phyloP scores from a whole-genome alignment of 2,329 filamentous ascomycete genomes.

The Bipolaris oryzae region DNA sequence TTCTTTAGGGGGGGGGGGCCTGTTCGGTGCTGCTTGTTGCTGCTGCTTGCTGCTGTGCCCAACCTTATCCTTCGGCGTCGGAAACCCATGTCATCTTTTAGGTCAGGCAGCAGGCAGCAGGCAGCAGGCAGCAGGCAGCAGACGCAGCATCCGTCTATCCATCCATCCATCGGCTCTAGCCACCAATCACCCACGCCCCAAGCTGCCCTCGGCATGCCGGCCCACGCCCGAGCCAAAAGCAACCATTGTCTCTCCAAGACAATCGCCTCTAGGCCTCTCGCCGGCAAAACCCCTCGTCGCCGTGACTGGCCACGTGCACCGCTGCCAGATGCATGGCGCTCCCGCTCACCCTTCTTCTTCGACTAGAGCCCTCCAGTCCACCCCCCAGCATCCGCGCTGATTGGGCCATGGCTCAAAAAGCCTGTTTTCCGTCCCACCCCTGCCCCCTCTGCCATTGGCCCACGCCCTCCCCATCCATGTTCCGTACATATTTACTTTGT shows the following conservation, averaged over 20 bases:
- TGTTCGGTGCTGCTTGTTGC: background rate
- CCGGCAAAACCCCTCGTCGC: background rate
- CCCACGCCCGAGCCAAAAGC: slow-evolving; percentile 19
- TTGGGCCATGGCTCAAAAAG: background rate
- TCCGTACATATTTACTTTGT: slow-evolving; percentile 2
- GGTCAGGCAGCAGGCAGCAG: slow-evolving; percentile 27
- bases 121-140: too few species aligned
- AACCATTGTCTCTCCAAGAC: slow-evolving; percentile 1
- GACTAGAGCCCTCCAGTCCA: background rate
- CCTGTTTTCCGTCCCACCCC: background rate
- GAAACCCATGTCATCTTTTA: slow-evolving; percentile 15
- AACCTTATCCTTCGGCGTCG: slow-evolving; percentile 1
- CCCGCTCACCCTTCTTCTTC: background rate
- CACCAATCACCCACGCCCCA: slow-evolving; percentile 20
- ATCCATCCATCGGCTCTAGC: slow-evolving; percentile 7
- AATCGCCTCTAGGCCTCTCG: background rate
- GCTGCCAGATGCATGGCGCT: slow-evolving; percentile 1
- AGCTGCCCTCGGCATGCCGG: slow-evolving; percentile 25
- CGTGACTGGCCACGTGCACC: slow-evolving; percentile 1
- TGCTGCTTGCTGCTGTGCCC: slow-evolving; percentile 1
- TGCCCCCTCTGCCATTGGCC: background rate
- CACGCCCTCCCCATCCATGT: background rate
- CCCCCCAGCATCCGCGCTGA: background rate
- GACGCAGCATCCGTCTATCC: slow-evolving; percentile 10
- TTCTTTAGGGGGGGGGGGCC: background rate